Evolutionary conservation across 768 basidiomycete genomes (phyloP).

Genomic region (Russula dissimulans): DNA sequence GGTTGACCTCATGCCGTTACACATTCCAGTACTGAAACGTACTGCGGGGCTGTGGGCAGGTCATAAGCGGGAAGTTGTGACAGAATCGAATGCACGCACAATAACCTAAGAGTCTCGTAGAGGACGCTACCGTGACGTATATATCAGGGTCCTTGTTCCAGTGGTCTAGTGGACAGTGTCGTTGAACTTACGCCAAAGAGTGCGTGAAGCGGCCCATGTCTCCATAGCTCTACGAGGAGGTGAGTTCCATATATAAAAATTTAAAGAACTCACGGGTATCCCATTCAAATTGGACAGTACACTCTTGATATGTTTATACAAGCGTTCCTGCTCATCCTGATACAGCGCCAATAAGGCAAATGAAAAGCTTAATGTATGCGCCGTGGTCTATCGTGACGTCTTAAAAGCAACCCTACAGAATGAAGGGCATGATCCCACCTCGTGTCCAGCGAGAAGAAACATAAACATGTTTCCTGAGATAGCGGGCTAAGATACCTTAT

Average conservation of each 20-base stretch:
- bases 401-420: background rate
- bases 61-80: background rate
- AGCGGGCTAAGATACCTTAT: background rate
- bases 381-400: slow-evolving; percentile 26
- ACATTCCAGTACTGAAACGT: background rate
- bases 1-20: background rate
- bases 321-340: slow-evolving; percentile 34
- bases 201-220: slow-evolving; percentile 19
- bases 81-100: slow-evolving; percentile 2
- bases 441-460: slow-evolving; percentile 30
- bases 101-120: slow-evolving; percentile 43
- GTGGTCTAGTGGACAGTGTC: background rate
- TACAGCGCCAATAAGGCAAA: slow-evolving; percentile 36
- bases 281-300: slow-evolving; percentile 26
- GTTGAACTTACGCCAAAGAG: slow-evolving; percentile 16
- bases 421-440: slow-evolving; percentile 15
- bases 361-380: slow-evolving; percentile 30
- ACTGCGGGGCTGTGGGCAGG: slow-evolving; percentile 2
- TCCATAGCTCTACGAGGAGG: slow-evolving; percentile 17
- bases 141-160: background rate
- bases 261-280: background rate
- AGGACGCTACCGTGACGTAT: slow-evolving; percentile 30
- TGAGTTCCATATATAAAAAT: background rate
- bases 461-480: slow-evolving; percentile 25
- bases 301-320: slow-evolving; percentile 29